Evolutionary conservation across 208 protist species (phyloP).

Genomic region (Leishmania braziliensis): DNA sequence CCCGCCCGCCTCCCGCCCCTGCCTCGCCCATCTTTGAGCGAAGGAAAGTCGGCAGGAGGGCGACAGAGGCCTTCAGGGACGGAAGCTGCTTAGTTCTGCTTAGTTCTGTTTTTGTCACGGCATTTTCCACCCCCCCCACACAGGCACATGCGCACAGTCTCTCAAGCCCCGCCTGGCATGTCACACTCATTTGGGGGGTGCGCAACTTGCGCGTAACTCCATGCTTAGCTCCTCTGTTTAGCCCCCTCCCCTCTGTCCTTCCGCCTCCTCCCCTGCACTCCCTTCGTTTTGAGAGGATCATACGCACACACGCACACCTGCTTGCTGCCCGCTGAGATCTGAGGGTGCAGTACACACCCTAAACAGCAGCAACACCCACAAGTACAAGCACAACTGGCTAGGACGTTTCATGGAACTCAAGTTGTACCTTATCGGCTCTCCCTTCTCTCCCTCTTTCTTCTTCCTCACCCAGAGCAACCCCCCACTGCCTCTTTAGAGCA

Average conservation of each 20-base stretch:
- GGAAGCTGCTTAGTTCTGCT: too few species aligned
- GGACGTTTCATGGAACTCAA: not conserved
- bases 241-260: not conserved
- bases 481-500: not conserved
- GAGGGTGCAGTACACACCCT: not conserved
- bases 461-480: not conserved
- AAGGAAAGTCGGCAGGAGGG: not conserved
- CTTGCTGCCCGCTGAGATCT: not conserved
- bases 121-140: conserved; percentile 1
- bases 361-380: not conserved
- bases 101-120: not conserved
- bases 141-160: not conserved
- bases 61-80: not conserved
- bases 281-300: not conserved
- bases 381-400: not conserved
- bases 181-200: not conserved
- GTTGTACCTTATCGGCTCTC: not conserved
- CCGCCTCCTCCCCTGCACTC: not conserved
- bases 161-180: not conserved
- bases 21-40: too few species aligned
- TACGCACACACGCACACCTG: not conserved
- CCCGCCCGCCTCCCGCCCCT: too few species aligned
- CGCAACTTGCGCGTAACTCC: not conserved
- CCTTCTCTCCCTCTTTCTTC: not conserved
- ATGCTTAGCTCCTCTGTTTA: not conserved